These are phyloP conservation scores for Populus nigra DNA, from an alignment of 345 rosid genomes.

Conservation along the genomic window DNA sequence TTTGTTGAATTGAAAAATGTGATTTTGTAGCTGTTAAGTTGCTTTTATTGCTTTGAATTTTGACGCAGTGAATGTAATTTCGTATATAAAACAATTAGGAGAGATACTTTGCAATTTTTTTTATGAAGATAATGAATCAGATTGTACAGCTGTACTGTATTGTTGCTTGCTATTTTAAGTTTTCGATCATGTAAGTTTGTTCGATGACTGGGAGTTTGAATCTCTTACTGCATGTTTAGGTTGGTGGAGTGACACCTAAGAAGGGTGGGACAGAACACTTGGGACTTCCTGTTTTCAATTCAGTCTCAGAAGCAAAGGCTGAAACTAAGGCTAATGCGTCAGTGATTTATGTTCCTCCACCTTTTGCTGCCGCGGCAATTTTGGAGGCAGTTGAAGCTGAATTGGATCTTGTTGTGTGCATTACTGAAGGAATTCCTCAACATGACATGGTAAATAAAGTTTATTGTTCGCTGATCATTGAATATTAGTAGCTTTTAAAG, in stretches of 20 bases:
- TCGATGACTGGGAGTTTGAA: background rate
- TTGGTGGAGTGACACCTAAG: slow-evolving; percentile 97
- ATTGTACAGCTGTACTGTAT: too few species aligned
- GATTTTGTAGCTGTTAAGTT: too few species aligned
- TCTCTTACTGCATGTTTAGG: slow-evolving; percentile 36
- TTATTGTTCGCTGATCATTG: background rate
- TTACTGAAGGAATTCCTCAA: slow-evolving; percentile 95
- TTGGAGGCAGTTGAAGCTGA: slow-evolving; percentile 95
- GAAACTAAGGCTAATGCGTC: slow-evolving; percentile 96
- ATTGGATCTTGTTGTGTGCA: slow-evolving; percentile 85
- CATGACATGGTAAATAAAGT: slow-evolving; percentile 74
- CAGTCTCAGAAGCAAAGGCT: slow-evolving; percentile 94
- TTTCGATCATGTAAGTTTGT: too few species aligned
- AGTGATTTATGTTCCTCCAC: slow-evolving; percentile 89
- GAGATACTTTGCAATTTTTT: background rate
- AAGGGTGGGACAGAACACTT: slow-evolving; percentile 97
- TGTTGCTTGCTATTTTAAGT: background rate
- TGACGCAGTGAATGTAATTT: background rate
- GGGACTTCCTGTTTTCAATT: slow-evolving; percentile 88
- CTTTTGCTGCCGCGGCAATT: slow-evolving; percentile 93
- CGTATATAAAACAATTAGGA: background rate
- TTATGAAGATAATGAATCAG: background rate
- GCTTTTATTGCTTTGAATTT: too few species aligned
- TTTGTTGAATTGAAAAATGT: background rate
- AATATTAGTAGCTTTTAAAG: too few species aligned